Evolutionary conservation across 202 grass and related monocot species (phyloP), one percentile per base, ranked within the genome.

Genomic region (Hordeum pubiflorum): DNA sequence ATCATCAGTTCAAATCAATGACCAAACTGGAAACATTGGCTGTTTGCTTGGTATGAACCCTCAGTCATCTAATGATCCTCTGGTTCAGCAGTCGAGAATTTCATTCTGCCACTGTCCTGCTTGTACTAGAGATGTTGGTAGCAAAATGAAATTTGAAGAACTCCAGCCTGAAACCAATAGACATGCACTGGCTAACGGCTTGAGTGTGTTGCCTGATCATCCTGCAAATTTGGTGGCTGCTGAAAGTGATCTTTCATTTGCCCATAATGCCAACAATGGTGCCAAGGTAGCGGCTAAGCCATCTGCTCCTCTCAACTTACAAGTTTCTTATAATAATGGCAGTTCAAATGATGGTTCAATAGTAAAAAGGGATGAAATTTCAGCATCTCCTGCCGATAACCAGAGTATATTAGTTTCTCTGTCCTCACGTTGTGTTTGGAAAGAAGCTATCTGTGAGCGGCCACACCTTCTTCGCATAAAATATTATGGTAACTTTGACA

Each of bases 391-490:
- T 74, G 91, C 92, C 52, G 96, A 98, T 39, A 92, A 98, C 85
- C 92, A 95, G 84, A 98, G 92, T 91, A 95, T 98, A 92, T 91
- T 98, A 71, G 96, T 95, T 90, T 95, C 96, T 90, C 75, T 98
- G 27, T 98, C 96, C 36, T 91, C 92, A 26, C 88, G 92, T 41
- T 95, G 89, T 84, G 90, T 89, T 58, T 90, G 96, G 96, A 93
- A 91, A 83, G 93, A 82, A 81, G 86, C 85, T 56, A 79, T 92
- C 31, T 98, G 96, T 83, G 89, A 98, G 82, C 76, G 90, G 56
- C 84, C 90, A 11, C 92, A 98, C 83, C 86, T 98, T 82, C 89
- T 95, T 67, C 92, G 96, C 32, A 94, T 98, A 83, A 98, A 98
- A 82, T 98, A 93, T 91, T 98, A 98, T 84, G 75, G 92, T 48